Conservation (phyloP, 805 yeast species). For the Saturnispora kantuleensis region DNA sequence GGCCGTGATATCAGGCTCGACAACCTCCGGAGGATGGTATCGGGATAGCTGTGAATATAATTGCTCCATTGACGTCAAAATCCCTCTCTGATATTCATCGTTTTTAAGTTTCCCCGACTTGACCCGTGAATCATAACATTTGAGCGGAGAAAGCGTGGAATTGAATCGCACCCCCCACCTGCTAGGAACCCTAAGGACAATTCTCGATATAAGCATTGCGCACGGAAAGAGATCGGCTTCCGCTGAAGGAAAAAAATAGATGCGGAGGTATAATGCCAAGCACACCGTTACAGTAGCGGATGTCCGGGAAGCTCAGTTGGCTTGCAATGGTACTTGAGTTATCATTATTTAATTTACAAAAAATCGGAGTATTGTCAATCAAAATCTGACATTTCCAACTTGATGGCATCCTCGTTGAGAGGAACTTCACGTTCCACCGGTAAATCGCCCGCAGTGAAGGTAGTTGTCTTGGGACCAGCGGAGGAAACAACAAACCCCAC, state of each 20-base stretch:
- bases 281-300: background rate
- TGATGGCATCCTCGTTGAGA: slow-evolving; percentile 51
- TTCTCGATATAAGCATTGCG: background rate
- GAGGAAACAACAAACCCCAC: slow-evolving; percentile 41
- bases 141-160: slow-evolving; percentile 21
- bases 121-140: slow-evolving; percentile 23
- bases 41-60: slow-evolving; percentile 44
- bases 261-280: background rate
- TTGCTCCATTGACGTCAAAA: slow-evolving; percentile 49
- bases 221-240: too few relatives aligned
- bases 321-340: background rate
- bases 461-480: slow-evolving; percentile 27
- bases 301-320: too few relatives aligned
- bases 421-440: slow-evolving; percentile 4
- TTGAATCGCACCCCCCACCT: background rate
- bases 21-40: slow-evolving; percentile 56
- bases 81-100: slow-evolving; percentile 73
- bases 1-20: slow-evolving; percentile 36
- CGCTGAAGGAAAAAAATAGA: too few relatives aligned
- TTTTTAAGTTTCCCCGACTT: slow-evolving; percentile 42
- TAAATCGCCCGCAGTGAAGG: slow-evolving; percentile 13
- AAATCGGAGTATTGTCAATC: background rate
- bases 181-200: background rate
- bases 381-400: slow-evolving; percentile 33
- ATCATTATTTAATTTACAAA: background rate